Evolutionary conservation across 495 filamentous ascomycete genomes (phyloP).

Genomic region (Penicillium ochrochloron): DNA sequence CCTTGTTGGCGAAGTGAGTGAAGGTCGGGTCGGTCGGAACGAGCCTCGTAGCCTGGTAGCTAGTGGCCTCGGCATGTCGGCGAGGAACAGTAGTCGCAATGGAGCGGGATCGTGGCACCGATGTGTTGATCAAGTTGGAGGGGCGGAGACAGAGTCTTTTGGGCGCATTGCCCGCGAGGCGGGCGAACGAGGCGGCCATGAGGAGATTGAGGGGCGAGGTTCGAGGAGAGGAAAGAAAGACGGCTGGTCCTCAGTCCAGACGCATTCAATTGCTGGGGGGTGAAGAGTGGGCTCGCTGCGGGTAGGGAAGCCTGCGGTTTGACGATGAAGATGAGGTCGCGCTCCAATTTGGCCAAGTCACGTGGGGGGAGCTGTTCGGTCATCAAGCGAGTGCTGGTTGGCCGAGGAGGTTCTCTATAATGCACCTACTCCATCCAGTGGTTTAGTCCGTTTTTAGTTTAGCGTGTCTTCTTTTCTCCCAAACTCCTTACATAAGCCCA

Average conservation of each 20-base stretch:
- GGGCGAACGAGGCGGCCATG: conserved; percentile 71
- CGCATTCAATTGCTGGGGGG: conserved; percentile 45
- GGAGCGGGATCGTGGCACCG: conserved; percentile 56
- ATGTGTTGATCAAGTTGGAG: conserved; percentile 47
- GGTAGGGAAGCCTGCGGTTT: conserved; percentile 37
- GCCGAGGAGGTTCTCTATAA: conserved; percentile 31
- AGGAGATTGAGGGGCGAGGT: conserved; percentile 35
- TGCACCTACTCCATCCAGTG: conserved; percentile 6
- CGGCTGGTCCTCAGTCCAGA: conserved; percentile 48
- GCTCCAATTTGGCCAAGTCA: conserved; percentile 49
- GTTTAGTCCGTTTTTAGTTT: conserved; percentile 3
- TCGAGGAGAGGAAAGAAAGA: conserved; percentile 30
- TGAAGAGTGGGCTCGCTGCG: conserved; percentile 38
- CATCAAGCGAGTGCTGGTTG: conserved; percentile 50
- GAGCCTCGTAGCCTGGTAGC: conserved; percentile 63
- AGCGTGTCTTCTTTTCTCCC: background rate
- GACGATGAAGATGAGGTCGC: conserved; percentile 43
- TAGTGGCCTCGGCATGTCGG: conserved; percentile 58
- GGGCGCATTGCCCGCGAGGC: conserved; percentile 64
- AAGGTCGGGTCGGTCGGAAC: conserved; percentile 64
- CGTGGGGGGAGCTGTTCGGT: conserved; percentile 44
- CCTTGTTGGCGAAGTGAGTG: conserved; percentile 53
- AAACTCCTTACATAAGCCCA: background rate
- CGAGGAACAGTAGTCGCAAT: conserved; percentile 72
- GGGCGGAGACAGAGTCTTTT: conserved; percentile 66